phyloP scores from a whole-genome alignment of 2,329 filamentous ascomycete genomes.

The Aspergillus persii region DNA sequence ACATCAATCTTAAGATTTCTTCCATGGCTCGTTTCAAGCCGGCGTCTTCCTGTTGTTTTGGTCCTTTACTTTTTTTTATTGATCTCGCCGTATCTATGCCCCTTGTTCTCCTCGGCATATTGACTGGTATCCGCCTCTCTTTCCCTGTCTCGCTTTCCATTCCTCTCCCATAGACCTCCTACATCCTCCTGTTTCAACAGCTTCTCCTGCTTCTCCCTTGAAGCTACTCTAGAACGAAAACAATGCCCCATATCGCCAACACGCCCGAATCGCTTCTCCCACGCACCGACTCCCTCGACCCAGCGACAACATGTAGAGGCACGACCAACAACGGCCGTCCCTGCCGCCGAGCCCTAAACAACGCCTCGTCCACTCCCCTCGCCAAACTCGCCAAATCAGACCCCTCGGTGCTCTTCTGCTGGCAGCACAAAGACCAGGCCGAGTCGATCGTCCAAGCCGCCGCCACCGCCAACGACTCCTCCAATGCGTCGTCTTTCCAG shows the following conservation, averaged over 20 bases:
- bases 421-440: constrained; percentile 92
- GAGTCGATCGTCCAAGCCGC: constrained; percentile 8
- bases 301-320: constrained; percentile 80
- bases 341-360: constrained; percentile 70
- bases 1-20: neutral
- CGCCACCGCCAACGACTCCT: constrained; percentile 46
- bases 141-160: neutral
- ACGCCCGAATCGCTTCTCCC: constrained; percentile 79
- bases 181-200: no score
- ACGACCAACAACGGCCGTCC: constrained; percentile 79
- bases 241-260: constrained; percentile 65
- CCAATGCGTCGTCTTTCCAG: constrained; percentile 29
- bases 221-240: no score
- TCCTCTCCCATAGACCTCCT: neutral
- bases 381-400: constrained; percentile 29
- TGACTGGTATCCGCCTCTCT: neutral
- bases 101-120: neutral
- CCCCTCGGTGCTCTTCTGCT: constrained; percentile 67
- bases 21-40: neutral
- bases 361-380: constrained; percentile 21
- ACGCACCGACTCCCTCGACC: constrained; percentile 81
- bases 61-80: neutral
- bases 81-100: neutral
- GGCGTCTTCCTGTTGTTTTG: neutral
- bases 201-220: no score